Evolutionary conservation across 2,329 filamentous ascomycete genomes (phyloP).

Genomic region (Colletotrichum cereale): DNA sequence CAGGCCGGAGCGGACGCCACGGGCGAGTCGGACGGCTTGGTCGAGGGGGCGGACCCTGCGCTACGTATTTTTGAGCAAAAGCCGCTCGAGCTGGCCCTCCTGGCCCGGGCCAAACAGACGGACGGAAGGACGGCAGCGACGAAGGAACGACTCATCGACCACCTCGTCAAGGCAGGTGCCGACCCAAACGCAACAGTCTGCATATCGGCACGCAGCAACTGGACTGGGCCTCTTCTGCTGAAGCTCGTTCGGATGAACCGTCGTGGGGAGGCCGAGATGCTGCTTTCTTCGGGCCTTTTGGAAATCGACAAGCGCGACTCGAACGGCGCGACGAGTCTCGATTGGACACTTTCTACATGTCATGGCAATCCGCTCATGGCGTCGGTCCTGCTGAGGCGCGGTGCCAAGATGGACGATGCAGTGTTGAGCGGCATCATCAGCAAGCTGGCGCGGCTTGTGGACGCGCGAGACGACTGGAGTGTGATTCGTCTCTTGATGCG

Average conservation of each 20-base stretch:
- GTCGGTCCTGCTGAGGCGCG: not conserved
- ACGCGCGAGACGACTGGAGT: not conserved
- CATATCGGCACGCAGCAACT: not conserved
- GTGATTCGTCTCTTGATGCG: not conserved
- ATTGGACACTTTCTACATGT: not conserved
- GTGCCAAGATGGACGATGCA: not conserved
- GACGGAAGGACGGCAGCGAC: not conserved
- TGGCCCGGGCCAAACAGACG: not conserved
- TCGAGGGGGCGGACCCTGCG: not conserved
- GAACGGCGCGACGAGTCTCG: not conserved
- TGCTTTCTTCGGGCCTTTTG: not conserved
- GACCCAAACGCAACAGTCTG: not conserved
- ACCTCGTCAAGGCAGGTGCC: not conserved
- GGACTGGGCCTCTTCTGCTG: slow-evolving; percentile 2
- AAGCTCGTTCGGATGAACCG: not conserved
- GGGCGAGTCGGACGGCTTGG: not conserved
- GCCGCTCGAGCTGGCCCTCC: not conserved
- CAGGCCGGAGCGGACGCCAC: no score
- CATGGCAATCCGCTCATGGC: not conserved
- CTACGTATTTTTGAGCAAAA: not conserved
- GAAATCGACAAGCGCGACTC: not conserved
- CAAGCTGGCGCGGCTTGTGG: not conserved
- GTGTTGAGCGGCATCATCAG: not conserved
- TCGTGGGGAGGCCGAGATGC: not conserved
- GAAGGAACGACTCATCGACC: not conserved